Evolutionary conservation across 768 basidiomycete genomes (phyloP).

Genomic region (Rhodosporidiobolus odoratus): DNA sequence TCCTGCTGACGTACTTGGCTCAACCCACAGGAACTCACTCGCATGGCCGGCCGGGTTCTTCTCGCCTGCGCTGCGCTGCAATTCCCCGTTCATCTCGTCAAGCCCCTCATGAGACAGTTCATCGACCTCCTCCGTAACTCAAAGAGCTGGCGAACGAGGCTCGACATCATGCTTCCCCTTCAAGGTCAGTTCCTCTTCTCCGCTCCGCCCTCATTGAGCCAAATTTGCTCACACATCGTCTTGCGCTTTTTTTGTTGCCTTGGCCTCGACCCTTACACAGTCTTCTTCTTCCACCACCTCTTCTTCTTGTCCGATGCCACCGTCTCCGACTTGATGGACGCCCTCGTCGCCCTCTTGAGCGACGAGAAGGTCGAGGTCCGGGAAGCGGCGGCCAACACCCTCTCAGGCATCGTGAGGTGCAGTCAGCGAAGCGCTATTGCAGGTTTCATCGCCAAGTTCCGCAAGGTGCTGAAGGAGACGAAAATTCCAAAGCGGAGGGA

Average conservation of each 20-base stretch:
- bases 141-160: conserved; percentile 76
- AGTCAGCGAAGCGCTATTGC: conserved; percentile 50
- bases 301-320: conserved; percentile 71
- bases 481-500: conserved; percentile 58
- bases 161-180: conserved; percentile 77
- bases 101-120: conserved; percentile 63
- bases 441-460: conserved; percentile 63
- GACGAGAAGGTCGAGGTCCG: conserved; percentile 48
- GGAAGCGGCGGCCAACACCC: conserved; percentile 42
- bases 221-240: too few relatives aligned
- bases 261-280: conserved; percentile 25
- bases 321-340: conserved; percentile 75
- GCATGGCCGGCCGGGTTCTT: conserved; percentile 62
- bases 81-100: conserved; percentile 64
- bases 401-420: conserved; percentile 50
- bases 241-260: not conserved
- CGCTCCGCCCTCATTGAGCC: too few relatives aligned
- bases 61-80: conserved; percentile 81
- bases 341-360: conserved; percentile 67
- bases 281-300: conserved; percentile 64
- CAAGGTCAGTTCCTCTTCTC: conserved; percentile 31
- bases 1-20: too few relatives aligned
- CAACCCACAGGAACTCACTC: conserved; percentile 55
- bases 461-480: conserved; percentile 64
- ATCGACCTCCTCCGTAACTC: conserved; percentile 72